Base-by-base conservation (phyloP, 345 rosid genomes). In the Syzygium oleosum region DNA sequence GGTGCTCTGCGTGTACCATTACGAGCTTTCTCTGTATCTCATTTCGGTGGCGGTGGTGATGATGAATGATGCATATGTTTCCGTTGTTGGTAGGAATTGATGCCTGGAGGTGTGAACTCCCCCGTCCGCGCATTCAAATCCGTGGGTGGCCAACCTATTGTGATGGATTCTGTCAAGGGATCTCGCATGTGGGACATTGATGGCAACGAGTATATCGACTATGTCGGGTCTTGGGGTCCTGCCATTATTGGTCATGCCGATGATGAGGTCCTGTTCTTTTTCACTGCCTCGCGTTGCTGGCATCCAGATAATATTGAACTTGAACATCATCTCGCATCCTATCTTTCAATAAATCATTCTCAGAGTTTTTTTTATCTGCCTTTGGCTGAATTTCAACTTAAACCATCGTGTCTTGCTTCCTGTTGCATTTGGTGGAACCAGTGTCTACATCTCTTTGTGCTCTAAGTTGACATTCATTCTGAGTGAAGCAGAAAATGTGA, bases 161-260 rank as follows among this genome's bases (percentile, higher is more conserved):
- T 97, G 87, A 87, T 98, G 9, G 99, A 98, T 92, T 93, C 98
- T 46, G 98, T 96, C 31, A 96, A 97, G 94, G 99, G 99, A 73
- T 96, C 97, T 77, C 94, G 86, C 85, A 96, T 97, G 97, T 93
- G 98, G 98, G 99, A 98, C 87, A 94, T 98, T 25, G 98, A 98
- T 94, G 99, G 99, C 52, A 98, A 98, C 46, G 97, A 95, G 92
- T 98, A 96, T 90, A 92, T 97, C 53, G 99, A 98, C 91, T 98
- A 97, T 85, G 99, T 96, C 83, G 99, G 99, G 68, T 97, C 99
- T 84, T 97, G 99, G 99, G 99, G 99, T 23, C 99, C 98, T 6
- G 98, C 99, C 16, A 97, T 98, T 34, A 95, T 98, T 80, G 99
- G 99, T 53, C 99, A 98, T 88, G 98, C 99, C 1, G 99, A 98